A percentile compares a stretch with the other conserved stretches of the same genome.
phyloP scores from a whole-genome alignment of 768 basidiomycete genomes.

The Panaeolus papilionaceus region DNA sequence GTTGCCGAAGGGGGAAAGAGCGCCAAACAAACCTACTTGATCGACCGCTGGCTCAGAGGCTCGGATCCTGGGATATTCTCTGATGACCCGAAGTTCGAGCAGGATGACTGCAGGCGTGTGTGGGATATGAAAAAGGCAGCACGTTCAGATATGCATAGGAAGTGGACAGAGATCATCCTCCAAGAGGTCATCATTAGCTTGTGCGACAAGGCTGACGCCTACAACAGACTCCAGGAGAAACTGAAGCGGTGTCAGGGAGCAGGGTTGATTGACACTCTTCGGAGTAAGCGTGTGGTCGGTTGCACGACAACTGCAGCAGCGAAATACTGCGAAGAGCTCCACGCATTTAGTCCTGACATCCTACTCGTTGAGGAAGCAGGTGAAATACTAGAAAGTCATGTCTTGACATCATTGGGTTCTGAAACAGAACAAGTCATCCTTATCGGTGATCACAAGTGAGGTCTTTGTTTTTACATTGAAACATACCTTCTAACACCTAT shows the following conservation, averaged over 20 bases:
- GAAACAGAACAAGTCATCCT: constrained; percentile 61
- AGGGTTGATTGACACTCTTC: constrained; percentile 39
- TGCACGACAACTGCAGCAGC: constrained; percentile 78
- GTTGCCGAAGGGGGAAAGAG: constrained; percentile 47
- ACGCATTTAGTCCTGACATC: constrained; percentile 52
- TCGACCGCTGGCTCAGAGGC: constrained; percentile 54
- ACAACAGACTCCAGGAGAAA: constrained; percentile 45
- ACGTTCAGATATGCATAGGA: constrained; percentile 33
- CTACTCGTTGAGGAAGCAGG: constrained; percentile 77
- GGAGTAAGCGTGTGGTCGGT: constrained; percentile 60
- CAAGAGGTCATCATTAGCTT: constrained; percentile 41
- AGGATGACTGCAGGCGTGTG: constrained; percentile 55
- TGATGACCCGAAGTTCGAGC: constrained; percentile 7
- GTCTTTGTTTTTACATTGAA: constrained; percentile 6
- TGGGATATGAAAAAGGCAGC: constrained; percentile 42
- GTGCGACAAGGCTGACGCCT: constrained; percentile 39
- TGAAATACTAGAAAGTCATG: constrained; percentile 73
- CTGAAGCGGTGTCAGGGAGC: constrained; percentile 45
- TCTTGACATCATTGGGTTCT: constrained; percentile 59
- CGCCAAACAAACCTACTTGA: constrained; percentile 45
- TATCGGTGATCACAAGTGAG: constrained; percentile 78
- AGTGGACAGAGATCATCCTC: constrained; percentile 45
- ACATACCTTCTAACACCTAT: neutral
- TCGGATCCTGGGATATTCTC: constrained; percentile 49
- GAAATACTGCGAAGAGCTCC: constrained; percentile 57